Conservation (phyloP, 192 early-diverging fungal genomes). For the Entomortierella lignicola region DNA sequence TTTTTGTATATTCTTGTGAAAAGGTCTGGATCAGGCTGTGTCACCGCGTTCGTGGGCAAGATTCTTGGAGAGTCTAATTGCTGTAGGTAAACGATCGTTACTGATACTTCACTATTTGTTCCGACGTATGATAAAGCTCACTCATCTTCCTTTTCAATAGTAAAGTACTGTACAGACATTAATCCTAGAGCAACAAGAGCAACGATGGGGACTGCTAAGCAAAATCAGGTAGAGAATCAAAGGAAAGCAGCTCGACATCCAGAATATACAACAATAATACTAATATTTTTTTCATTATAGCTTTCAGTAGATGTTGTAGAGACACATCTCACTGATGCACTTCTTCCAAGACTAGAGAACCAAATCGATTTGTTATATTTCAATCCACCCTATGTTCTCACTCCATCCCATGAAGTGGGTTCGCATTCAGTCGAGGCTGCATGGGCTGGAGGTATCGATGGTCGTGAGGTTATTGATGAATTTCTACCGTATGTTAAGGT, state of each 20-base stretch:
- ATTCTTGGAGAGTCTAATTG: constrained; percentile 56
- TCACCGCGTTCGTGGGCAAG: constrained; percentile 82
- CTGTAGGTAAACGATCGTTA: constrained; percentile 33
- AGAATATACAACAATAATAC: neutral
- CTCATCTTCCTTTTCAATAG: constrained; percentile 41
- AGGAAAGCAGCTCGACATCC: neutral
- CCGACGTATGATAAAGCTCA: neutral
- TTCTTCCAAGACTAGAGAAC: constrained; percentile 65
- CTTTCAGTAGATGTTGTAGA: constrained; percentile 72
- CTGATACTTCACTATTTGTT: neutral
- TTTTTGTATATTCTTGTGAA: neutral
- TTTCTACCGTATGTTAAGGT: constrained; percentile 80
- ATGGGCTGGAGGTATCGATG: constrained; percentile 95
- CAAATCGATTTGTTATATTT: constrained; percentile 86
- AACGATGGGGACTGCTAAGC: constrained; percentile 70
- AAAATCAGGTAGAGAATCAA: constrained; percentile 55
- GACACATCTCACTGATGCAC: constrained; percentile 68
- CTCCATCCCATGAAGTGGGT: constrained; percentile 83
- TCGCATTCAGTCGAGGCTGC: constrained; percentile 77
- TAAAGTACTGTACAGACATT: constrained; percentile 83
- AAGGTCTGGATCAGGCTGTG: constrained; percentile 88
- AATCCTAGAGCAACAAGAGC: constrained; percentile 79
- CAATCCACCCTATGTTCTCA: constrained; percentile 97
- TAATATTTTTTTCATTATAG: constrained; percentile 26
- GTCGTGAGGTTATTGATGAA: constrained; percentile 87